A percentile compares a stretch with the other conserved stretches of the same genome.
Evolutionary conservation across 441 rosid genomes (phyloP).

Genomic region (Kokia cookei): DNA sequence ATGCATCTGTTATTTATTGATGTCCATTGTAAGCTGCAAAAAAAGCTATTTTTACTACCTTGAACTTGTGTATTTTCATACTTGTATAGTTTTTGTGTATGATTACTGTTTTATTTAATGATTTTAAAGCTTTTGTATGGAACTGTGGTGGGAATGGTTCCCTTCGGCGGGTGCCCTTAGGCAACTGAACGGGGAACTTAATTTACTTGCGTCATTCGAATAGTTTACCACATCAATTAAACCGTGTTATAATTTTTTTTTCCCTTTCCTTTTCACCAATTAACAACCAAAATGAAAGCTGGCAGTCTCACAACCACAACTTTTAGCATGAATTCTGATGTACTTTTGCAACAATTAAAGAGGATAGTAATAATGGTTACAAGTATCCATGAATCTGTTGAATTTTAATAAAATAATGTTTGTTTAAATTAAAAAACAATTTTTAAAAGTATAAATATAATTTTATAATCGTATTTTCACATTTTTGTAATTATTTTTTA

Average conservation of each 20-base stretch:
- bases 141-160: neutral
- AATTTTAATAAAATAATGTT: neutral
- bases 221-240: neutral
- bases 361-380: neutral
- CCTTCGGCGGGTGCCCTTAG: neutral
- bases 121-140: neutral
- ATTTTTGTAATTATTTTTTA: neutral
- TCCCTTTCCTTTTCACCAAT: neutral
- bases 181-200: neutral
- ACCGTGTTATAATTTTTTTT: neutral
- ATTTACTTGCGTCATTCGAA: neutral
- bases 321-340: neutral
- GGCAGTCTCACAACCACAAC: neutral
- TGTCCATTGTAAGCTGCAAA: neutral
- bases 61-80: neutral
- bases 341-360: neutral
- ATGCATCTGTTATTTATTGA: neutral
- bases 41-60: neutral
- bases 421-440: too few species aligned
- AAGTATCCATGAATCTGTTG: neutral
- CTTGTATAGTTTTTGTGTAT: neutral
- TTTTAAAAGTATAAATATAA: too few species aligned
- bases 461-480: too few species aligned
- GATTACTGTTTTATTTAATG: neutral
- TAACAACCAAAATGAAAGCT: neutral